A percentile compares a stretch with the other conserved stretches of the same genome.
These are phyloP conservation scores for Curvularia sp. DNA, from an alignment of 2,329 filamentous ascomycete species.

Conservation along the genomic window DNA sequence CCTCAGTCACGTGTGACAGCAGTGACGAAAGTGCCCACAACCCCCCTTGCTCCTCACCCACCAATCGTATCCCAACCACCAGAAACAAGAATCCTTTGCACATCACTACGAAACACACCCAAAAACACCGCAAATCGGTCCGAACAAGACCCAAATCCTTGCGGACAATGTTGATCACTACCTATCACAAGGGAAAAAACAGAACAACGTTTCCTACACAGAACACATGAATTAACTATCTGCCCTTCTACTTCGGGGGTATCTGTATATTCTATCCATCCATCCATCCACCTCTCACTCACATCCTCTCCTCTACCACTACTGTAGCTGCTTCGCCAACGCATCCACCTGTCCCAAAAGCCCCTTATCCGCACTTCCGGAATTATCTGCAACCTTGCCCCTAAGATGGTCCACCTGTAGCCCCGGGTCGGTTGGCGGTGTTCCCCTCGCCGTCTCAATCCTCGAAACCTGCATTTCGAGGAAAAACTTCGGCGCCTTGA, in stretches of 20 bases:
- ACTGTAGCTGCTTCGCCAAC: conserved; percentile 33
- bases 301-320: background rate
- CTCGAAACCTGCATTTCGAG: conserved; percentile 65
- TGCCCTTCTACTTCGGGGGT: background rate
- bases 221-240: background rate
- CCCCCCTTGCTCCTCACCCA: background rate
- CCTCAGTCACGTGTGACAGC: background rate
- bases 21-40: background rate
- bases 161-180: background rate
- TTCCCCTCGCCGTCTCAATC: conserved; percentile 66
- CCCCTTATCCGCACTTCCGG: conserved; percentile 57
- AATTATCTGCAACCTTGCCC: conserved; percentile 65
- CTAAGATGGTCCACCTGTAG: conserved; percentile 64
- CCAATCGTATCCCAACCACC: background rate
- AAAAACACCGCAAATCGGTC: background rate
- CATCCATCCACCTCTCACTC: background rate
- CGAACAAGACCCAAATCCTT: background rate
- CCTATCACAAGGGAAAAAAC: background rate
- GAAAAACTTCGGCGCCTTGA: conserved; percentile 71
- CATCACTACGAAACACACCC: background rate
- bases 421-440: conserved; percentile 59
- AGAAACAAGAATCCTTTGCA: background rate
- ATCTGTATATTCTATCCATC: background rate
- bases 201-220: background rate
- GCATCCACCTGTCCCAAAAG: conserved; percentile 60